Evolutionary conservation across 495 filamentous ascomycete species (phyloP), one percentile per base, ranked within the genome.

Genomic region (Penicillium coffeae): DNA sequence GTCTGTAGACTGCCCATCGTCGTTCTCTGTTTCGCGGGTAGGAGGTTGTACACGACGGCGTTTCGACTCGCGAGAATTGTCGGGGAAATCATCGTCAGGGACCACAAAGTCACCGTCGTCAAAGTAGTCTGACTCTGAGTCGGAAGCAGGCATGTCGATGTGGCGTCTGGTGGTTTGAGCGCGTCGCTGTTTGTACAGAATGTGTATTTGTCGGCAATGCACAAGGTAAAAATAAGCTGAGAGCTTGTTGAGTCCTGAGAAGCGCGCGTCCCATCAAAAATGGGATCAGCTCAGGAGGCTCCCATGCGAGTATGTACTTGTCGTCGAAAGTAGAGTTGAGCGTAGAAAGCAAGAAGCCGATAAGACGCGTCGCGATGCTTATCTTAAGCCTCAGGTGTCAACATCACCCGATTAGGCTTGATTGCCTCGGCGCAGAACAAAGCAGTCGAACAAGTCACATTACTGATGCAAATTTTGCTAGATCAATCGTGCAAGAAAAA

Each of bases 91-190:
- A 12, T 37, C 45, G 19, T 55, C 50, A 8, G 60, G 55, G 30
- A 63, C 66, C 21, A 67, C 50, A 45, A 72, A 71, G 19, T 69
- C 62, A 41, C 66, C 62, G 44, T 62, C 59, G 32, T 59, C 57
- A 15, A 56, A 62, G 33, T 58, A 64, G 32, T 61, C 58, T 5
- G 58, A 62, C 50, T 52, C 55, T 21, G 51, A 55, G 39, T 54
- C 56, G 13, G 49, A 47, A 16, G 43, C 34, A 14, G 56, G 47
- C 59, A 63, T 63, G 18, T 45, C 54, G 50, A 27, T 32, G n/a
- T n/a, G n/a, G n/a, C n/a, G n/a, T n/a, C n/a, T n/a, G n/a, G n/a
- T n/a, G n/a, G n/a, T n/a, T n/a, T n/a, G n/a, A n/a, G 14, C 41
- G 41, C 41, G 41, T 43, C 25, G n/a, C n/a, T n/a, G n/a, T n/a